Base-by-base conservation (phyloP, 352 stramenopile genomes). In the Phytopythium vexans region DNA sequence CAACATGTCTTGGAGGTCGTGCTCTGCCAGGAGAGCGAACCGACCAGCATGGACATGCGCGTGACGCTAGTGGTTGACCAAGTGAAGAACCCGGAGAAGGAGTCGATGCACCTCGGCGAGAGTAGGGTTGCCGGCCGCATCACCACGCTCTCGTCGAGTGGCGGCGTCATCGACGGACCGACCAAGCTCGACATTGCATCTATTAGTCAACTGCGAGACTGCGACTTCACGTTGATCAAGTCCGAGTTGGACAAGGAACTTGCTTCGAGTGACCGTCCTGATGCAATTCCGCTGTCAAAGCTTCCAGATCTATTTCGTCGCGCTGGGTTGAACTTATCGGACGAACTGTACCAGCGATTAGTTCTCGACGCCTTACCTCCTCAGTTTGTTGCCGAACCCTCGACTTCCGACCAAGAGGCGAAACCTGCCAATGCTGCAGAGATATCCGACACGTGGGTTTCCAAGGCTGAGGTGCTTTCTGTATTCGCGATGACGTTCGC, bases 171-270 rank as follows among this genome's bases (percentile, higher is more conserved):
- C 36, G 76, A 89, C 54, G 82, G 78, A 0, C 82, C 82, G 0
- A 73, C 46, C 12, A 72, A 56, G 41, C 52, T 92, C 14, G 70
- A 87, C 34, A 66, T 89, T n/a, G 64, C 82, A 1, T 55, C 64
- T 3, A 92, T 88, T 52, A 89, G 77, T 38, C 70, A 88, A 38
- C 66, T 92, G 0, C 68, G 77, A 3, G 72, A 84, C 44, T 54
- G 40, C n/a, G 78, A 89, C 36, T 89, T 84, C 52, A 52, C 66
- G 4, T 21, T 72, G 8, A 62, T 79, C 7, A 70, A 56, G 6
- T 10, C 10, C 54, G 34, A 52, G 0, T 47, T 52, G 11, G 46
- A 52, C 46, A 52, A 52, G 6, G 46, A 52, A 34, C 46, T 42
- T n/a, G 8, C 15, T 14, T 21, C 37, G 5, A n/a, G 42, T 14